Base-by-base conservation (phyloP, 2,329 filamentous ascomycete species). In the Pseudogymnoascus sp. region DNA sequence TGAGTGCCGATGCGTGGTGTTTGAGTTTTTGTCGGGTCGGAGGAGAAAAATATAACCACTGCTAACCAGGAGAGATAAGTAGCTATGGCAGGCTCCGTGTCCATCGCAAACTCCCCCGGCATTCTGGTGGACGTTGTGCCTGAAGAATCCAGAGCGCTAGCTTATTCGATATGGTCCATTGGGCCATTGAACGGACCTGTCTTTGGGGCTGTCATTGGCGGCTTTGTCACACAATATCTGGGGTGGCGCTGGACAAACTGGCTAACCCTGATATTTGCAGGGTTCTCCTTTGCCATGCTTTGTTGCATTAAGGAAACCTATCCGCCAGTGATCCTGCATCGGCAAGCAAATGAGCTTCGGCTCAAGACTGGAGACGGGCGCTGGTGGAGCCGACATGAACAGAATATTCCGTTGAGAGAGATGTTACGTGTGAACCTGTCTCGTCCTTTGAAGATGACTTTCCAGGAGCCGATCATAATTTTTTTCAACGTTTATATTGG, bases 221-320 rank as follows among this genome's bases (percentile, higher is more conserved):
- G 92, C 0, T 96, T 96, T 68, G 84, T 89, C 1, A 90, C 75
- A 67, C 81, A 92, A 73, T 86, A 89, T 66, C 78, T 95, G 2
- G 91, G 91, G 10, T 97, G 93, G 93, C 79, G 92, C 31, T 96
- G 91, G 91, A 88, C 88, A 38, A 89, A 90, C 71, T 96, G 90
- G 89, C 81, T 95, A 19, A 83, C 88, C 7, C 76, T 93, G 70
- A 93, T 96, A 61, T 80, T 91, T 8, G 83, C 84, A 0, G 90
- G 84, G 0, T 79, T 82, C 0, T 85, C 84, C 0, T 82, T 87
- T 63, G 65, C 82, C 19, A 76, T 87, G 67, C 82, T 91, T 68
- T 71, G 79, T 2, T 78, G 83, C 1, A 79, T 89, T 59, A 83
- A 83, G 65, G 91, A 96, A 75, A 93, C 90, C 0, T 96, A 96